These are phyloP conservation scores for Amanita exitialis DNA, from an alignment of 768 basidiomycete species.

Conservation along the genomic window DNA sequence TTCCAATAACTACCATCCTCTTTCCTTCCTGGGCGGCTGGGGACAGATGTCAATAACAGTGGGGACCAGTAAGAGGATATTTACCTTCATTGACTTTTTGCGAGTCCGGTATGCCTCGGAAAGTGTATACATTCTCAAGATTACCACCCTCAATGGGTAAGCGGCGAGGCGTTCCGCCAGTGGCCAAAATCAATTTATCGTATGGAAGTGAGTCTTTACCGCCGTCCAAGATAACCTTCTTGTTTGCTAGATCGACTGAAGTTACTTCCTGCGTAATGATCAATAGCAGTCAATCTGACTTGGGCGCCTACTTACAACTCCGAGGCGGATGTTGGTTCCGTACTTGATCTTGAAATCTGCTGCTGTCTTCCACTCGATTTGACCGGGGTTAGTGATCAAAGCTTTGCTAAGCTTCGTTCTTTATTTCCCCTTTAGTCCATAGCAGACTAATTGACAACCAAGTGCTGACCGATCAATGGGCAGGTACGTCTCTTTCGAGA, in stretches of 20 bases:
- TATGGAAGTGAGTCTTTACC: conserved; percentile 56
- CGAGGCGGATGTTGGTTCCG: conserved; percentile 53
- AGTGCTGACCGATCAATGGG: conserved; percentile 70
- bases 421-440: neutral
- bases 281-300: neutral
- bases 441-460: neutral
- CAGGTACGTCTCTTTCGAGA: conserved; percentile 69
- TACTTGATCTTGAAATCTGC: conserved; percentile 73
- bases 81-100: conserved; percentile 62
- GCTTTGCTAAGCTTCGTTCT: conserved; percentile 89
- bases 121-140: conserved; percentile 66
- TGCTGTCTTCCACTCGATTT: conserved; percentile 62
- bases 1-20: conserved; percentile 73
- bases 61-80: conserved; percentile 4
- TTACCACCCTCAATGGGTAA: conserved; percentile 71
- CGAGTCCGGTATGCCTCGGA: conserved; percentile 63
- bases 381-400: conserved; percentile 67
- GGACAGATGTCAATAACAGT: conserved; percentile 4
- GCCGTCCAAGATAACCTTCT: conserved; percentile 50
- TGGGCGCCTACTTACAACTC: conserved; percentile 29
- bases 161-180: conserved; percentile 63
- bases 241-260: conserved; percentile 50
- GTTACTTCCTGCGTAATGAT: conserved; percentile 48
- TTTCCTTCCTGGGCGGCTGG: conserved; percentile 54
- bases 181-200: conserved; percentile 71